A percentile compares a stretch with the other conserved stretches of the same genome.
These are phyloP conservation scores for Scedosporium boydii DNA, from an alignment of 2,329 filamentous ascomycete species.

Conservation along the genomic window DNA sequence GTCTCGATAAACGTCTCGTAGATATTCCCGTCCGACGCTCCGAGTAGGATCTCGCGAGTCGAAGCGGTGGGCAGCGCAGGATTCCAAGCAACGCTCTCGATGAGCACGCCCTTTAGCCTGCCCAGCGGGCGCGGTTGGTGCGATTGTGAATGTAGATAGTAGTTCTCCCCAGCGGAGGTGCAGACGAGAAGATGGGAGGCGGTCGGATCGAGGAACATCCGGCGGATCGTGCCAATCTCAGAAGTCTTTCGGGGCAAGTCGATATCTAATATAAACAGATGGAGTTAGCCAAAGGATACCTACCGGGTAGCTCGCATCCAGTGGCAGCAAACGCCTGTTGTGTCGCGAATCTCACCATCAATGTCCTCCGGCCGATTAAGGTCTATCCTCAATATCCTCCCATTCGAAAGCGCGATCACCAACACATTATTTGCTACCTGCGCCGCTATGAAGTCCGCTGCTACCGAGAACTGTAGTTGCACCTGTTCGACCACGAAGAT, in stretches of 20 bases:
- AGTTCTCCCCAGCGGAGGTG: slow-evolving; percentile 89
- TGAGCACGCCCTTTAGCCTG: slow-evolving; percentile 72
- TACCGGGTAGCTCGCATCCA: too few species aligned
- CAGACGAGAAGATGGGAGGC: slow-evolving; percentile 89
- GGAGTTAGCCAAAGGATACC: neutral
- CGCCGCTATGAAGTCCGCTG: slow-evolving; percentile 90
- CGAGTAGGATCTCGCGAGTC: slow-evolving; percentile 86
- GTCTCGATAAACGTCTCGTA: slow-evolving; percentile 95
- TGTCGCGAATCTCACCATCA: slow-evolving; percentile 50
- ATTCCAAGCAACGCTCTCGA: slow-evolving; percentile 92
- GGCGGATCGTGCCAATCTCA: slow-evolving; percentile 84
- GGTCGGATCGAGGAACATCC: slow-evolving; percentile 95
- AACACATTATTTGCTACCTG: slow-evolving; percentile 97
- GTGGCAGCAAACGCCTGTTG: neutral
- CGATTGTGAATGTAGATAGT: slow-evolving; percentile 93
- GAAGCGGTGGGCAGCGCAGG: slow-evolving; percentile 86
- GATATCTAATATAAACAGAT: slow-evolving; percentile 56
- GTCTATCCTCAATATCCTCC: slow-evolving; percentile 88
- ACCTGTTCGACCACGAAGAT: slow-evolving; percentile 94
- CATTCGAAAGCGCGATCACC: slow-evolving; percentile 82
- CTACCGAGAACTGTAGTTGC: slow-evolving; percentile 86
- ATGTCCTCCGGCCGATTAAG: slow-evolving; percentile 90
- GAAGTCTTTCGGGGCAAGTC: slow-evolving; percentile 89
- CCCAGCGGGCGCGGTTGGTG: slow-evolving; percentile 75
- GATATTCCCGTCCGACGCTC: slow-evolving; percentile 85